Conservation (phyloP, 116 monocot species). For the Iris pallida region DNA sequence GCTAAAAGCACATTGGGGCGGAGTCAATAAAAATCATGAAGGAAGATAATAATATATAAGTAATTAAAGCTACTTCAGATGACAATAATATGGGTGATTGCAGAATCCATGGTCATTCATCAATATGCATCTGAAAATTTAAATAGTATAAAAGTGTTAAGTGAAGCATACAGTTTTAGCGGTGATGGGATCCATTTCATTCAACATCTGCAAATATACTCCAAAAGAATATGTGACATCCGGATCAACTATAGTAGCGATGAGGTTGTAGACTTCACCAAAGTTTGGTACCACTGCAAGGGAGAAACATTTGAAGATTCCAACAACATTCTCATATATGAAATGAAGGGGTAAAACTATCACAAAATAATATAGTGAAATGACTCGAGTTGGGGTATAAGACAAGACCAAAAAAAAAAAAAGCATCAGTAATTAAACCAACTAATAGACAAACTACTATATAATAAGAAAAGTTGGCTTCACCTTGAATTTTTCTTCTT, state of each 20-base stretch:
- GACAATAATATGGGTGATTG: neutral
- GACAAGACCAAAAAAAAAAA: no score
- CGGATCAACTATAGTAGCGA: slow-evolving; percentile 64
- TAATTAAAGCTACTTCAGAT: neutral
- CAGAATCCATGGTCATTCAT: neutral
- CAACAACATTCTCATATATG: no score
- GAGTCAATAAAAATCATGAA: neutral
- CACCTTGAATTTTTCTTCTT: no score
- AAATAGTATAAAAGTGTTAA: no score
- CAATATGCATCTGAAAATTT: neutral
- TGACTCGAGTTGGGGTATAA: no score
- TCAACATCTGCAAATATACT: slow-evolving; percentile 47
- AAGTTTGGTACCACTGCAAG: slow-evolving; percentile 48
- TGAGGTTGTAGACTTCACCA: slow-evolving; percentile 54
- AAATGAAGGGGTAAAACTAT: no score
- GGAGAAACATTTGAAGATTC: slow-evolving; percentile 1
- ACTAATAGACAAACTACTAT: no score
- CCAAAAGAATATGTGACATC: slow-evolving; percentile 27
- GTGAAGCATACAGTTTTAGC: slow-evolving; percentile 44
- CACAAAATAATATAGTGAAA: no score
- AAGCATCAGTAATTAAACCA: no score
- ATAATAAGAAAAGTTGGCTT: no score
- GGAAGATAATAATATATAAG: neutral
- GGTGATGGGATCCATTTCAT: slow-evolving; percentile 50
- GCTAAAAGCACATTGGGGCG: neutral